A percentile compares a stretch with the other conserved stretches of the same genome.
Conservation (phyloP, 2,329 filamentous ascomycete genomes). For the Clonostachys solani region DNA sequence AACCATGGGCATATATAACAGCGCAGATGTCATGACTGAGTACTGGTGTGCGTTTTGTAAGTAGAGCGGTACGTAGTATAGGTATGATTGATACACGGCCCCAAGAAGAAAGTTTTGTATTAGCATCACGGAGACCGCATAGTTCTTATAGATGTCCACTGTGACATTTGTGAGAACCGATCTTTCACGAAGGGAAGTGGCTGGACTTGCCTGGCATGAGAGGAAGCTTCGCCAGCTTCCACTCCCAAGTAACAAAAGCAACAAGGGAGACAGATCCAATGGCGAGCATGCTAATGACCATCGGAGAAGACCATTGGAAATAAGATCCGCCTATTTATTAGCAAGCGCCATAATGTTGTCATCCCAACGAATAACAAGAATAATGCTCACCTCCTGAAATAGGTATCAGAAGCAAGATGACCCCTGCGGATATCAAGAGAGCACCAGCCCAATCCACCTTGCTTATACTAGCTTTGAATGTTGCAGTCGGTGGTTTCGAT, state of each 20-base stretch:
- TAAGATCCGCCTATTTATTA: constrained; percentile 13
- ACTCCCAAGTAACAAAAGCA: constrained; percentile 67
- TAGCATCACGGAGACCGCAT: constrained; percentile 48
- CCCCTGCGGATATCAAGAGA: constrained; percentile 46
- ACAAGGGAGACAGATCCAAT: constrained; percentile 58
- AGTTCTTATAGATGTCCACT: constrained; percentile 50
- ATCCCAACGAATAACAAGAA: not conserved
- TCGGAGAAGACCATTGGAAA: constrained; percentile 57
- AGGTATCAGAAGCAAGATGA: constrained; percentile 59
- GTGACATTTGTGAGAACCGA: not conserved
- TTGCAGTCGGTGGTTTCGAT: constrained; percentile 41
- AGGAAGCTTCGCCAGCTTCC: constrained; percentile 66
- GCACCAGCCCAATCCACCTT: constrained; percentile 59
- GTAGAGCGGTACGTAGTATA: constrained; percentile 60
- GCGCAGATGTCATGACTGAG: constrained; percentile 38
- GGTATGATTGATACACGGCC: constrained; percentile 50
- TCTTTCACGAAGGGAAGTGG: not conserved
- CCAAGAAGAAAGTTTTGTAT: constrained; percentile 57
- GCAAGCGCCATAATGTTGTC: not conserved
- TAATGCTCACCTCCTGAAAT: constrained; percentile 46
- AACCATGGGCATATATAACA: constrained; percentile 44
- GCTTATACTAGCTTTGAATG: constrained; percentile 38
- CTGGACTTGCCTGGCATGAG: constrained; percentile 53
- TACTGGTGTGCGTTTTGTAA: constrained; percentile 47
- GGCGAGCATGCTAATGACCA: constrained; percentile 67